These are phyloP conservation scores for Alternaria gaisen DNA, from an alignment of 2,329 filamentous ascomycete genomes.

Conservation along the genomic window DNA sequence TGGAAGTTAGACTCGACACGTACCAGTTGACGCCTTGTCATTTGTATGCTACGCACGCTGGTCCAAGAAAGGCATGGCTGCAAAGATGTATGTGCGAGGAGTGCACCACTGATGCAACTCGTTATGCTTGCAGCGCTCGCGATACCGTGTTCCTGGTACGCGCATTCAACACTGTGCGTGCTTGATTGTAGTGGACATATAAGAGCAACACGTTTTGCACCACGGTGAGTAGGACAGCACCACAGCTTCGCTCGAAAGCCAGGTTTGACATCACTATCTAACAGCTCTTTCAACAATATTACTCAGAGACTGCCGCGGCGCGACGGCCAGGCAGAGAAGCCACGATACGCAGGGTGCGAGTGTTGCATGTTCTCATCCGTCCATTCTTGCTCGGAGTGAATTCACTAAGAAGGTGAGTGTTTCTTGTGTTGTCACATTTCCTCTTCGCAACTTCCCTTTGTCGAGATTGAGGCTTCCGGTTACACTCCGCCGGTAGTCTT, in stretches of 20 bases:
- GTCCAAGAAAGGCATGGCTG: constrained; percentile 42
- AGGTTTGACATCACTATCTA: constrained; percentile 45
- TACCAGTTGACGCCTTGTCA: constrained; percentile 30
- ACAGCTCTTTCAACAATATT: constrained; percentile 47
- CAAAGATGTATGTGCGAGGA: constrained; percentile 35
- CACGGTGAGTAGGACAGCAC: constrained; percentile 31
- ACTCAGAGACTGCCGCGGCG: constrained; percentile 22
- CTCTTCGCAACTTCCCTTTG: constrained; percentile 23
- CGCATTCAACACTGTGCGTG: constrained; percentile 30
- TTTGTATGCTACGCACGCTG: constrained; percentile 38
- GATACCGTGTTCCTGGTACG: constrained; percentile 37
- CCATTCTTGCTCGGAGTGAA: constrained; percentile 20
- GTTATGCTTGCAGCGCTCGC: constrained; percentile 32
- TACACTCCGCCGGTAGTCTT: constrained; percentile 14
- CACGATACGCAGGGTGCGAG: neutral
- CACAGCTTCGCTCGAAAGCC: constrained; percentile 32
- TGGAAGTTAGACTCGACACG: constrained; percentile 33
- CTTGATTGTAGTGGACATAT: constrained; percentile 33
- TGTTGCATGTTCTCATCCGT: constrained; percentile 23
- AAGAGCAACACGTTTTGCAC: constrained; percentile 43
- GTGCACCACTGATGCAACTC: constrained; percentile 44
- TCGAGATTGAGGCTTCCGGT: constrained; percentile 31
- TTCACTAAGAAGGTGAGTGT: constrained; percentile 36
- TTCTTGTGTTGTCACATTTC: constrained; percentile 12
- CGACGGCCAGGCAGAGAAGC: neutral